Conservation (phyloP, 179 eudicot species). For the Beta macrorhiza region DNA sequence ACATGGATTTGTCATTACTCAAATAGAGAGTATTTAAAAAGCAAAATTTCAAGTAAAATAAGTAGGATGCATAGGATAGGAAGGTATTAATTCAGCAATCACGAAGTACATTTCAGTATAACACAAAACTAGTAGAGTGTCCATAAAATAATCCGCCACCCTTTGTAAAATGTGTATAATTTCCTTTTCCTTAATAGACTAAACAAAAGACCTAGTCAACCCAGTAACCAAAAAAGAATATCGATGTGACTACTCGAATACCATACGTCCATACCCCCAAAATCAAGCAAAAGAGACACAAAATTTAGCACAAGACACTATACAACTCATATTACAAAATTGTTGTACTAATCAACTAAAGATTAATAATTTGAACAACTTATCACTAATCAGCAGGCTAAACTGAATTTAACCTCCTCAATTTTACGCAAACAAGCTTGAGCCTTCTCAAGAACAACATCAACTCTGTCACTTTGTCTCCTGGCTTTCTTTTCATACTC, state of each 20-base stretch:
- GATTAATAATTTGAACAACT: not conserved
- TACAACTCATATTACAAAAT: not conserved
- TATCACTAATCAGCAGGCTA: constrained; percentile 4
- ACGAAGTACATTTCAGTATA: too few species aligned
- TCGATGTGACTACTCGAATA: not conserved
- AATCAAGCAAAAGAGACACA: too few species aligned
- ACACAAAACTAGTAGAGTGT: too few species aligned
- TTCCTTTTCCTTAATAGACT: not conserved
- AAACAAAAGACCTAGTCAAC: not conserved
- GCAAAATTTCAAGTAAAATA: too few species aligned
- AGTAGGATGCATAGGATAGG: too few species aligned
- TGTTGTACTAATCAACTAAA: not conserved
- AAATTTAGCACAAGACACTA: not conserved
- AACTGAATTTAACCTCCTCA: constrained; percentile 46
- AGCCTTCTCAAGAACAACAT: constrained; percentile 55
- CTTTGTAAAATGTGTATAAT: not conserved
- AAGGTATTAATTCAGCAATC: too few species aligned
- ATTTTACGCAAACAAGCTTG: constrained; percentile 60
- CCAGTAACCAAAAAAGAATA: not conserved
- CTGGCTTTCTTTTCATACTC: not conserved
- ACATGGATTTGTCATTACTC: too few species aligned
- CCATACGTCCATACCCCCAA: not conserved
- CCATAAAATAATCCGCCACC: too few species aligned
- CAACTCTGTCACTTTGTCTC: constrained; percentile 39
- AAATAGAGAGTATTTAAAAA: too few species aligned